phyloP scores from a whole-genome alignment of 2,329 filamentous ascomycete species.

The Chrysosphaeria jannelii region DNA sequence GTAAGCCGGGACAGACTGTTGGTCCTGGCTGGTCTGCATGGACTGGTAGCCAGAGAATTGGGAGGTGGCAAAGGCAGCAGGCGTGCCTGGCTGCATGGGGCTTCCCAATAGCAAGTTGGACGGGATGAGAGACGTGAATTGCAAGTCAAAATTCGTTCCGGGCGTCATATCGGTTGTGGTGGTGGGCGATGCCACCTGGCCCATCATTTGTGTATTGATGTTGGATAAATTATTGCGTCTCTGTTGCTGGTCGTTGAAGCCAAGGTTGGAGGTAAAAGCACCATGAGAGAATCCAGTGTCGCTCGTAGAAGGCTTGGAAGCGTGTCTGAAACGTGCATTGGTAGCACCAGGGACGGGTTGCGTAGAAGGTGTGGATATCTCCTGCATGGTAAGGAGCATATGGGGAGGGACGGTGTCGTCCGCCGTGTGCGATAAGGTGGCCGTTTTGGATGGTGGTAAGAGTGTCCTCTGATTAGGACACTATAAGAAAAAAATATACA shows the following conservation, averaged over 20 bases:
- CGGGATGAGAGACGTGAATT: constrained; percentile 84
- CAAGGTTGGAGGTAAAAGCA: constrained; percentile 67
- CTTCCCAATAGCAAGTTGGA: constrained; percentile 85
- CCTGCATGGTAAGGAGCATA: constrained; percentile 79
- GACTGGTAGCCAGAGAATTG: constrained; percentile 71
- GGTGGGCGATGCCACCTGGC: constrained; percentile 11
- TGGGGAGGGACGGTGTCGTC: constrained; percentile 69
- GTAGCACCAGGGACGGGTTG: constrained; percentile 24
- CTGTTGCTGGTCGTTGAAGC: constrained; percentile 65
- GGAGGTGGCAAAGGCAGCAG: constrained; percentile 63
- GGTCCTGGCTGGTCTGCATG: constrained; percentile 23
- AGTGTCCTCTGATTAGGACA: no score
- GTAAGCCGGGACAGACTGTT: constrained; percentile 58
- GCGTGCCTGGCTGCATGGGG: constrained; percentile 86
- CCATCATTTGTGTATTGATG: constrained; percentile 60
- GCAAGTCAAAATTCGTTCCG: constrained; percentile 83
- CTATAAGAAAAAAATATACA: no score
- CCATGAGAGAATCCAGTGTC: constrained; percentile 82
- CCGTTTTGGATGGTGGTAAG: constrained; percentile 54
- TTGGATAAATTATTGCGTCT: constrained; percentile 64
- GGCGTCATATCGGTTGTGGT: constrained; percentile 41
- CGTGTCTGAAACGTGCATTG: constrained; percentile 34
- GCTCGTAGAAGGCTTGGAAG: constrained; percentile 54
- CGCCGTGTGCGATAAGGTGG: constrained; percentile 47
- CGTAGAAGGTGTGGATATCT: constrained; percentile 31